Conservation (phyloP, 768 basidiomycete species). For the Xerocomellus dryophilus region DNA sequence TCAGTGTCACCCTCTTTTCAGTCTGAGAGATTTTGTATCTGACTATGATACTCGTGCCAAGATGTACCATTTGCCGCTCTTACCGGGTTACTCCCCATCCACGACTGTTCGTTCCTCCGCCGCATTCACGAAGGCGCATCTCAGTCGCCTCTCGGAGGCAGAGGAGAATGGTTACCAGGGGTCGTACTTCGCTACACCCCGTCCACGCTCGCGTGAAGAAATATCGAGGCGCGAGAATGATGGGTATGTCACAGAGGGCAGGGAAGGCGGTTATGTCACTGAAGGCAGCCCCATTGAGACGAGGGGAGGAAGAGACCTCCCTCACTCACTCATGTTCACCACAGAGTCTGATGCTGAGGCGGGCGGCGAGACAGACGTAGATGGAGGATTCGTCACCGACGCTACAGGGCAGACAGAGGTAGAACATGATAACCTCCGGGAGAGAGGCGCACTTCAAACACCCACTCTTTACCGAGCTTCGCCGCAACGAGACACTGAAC, state of each 20-base stretch:
- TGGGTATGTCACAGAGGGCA: slow-evolving; percentile 25
- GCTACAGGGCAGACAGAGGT: slow-evolving; percentile 12
- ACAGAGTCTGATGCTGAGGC: slow-evolving; percentile 10
- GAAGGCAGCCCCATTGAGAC: slow-evolving; percentile 21
- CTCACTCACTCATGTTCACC: background rate
- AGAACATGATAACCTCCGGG: slow-evolving; percentile 4
- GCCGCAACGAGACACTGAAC: background rate
- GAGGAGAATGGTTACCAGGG: slow-evolving; percentile 91
- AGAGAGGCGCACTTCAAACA: slow-evolving; percentile 3
- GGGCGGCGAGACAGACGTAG: slow-evolving; percentile 8
- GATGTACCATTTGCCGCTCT: slow-evolving; percentile 89
- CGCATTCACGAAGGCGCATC: slow-evolving; percentile 53
- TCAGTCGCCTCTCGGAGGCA: slow-evolving; percentile 74
- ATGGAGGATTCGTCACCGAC: slow-evolving; percentile 14
- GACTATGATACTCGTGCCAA: slow-evolving; percentile 26
- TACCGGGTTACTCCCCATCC: slow-evolving; percentile 86
- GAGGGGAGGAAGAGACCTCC: slow-evolving; percentile 3
- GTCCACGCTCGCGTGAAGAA: slow-evolving; percentile 20
- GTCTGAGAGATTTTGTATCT: background rate
- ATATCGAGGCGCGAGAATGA: slow-evolving; percentile 16
- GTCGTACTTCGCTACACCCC: slow-evolving; percentile 58
- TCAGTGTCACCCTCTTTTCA: slow-evolving; percentile 39
- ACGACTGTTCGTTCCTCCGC: slow-evolving; percentile 85
- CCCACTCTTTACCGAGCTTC: slow-evolving; percentile 1
- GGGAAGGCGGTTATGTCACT: slow-evolving; percentile 63